Base-by-base conservation (phyloP, 345 rosid species). In the Cardamine chenopodiifolia region DNA sequence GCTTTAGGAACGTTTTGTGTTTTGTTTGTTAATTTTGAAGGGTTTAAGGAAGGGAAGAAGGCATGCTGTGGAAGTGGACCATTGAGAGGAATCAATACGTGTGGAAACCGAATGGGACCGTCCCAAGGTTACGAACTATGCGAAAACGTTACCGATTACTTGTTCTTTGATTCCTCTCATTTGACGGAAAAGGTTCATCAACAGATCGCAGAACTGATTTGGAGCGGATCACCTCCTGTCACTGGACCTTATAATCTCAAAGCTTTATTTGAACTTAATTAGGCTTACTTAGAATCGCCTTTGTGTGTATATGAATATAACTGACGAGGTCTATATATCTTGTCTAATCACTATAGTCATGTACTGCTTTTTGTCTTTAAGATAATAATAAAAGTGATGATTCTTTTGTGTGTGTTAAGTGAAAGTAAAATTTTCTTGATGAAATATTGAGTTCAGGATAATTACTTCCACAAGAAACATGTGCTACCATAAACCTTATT, bases 41-140 rank as follows among this genome's bases (percentile, higher is more conserved):
- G 85, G 44, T 80, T 82, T 20, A 84, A 74, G 29, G 75, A 67
- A 19, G 78, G 70, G 32, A 70, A 55, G 37, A 54, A 8, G 10
- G 83, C 73, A 23, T 84, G 87, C 35, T 82, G 87, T 55, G 84
- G 83, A 29, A 80, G 74, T 2, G 85, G 85, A 13, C 71, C 82
- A 18, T 72, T 63, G 1, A 75, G 78, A 26, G 83, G 79, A 28
- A 53, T 7, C 5, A 9, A 23, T 40, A 63, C 66, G 0, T 78
- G 83, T 45, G 80, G 86, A 15, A 61, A 49, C n/a, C 71, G 32
- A 72, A 6, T n/a, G 28, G 81, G 67, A 62, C 66, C 66, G 3
- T 29, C 40, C 0, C 77, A 83, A 73, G 62, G 45, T 20, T 78
- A 50, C 48, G 65, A 59, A 17, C 47, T 78, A 32, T 78, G 78